phyloP scores from a whole-genome alignment of 2,329 filamentous ascomycete genomes.

The Penicillium sp. region DNA sequence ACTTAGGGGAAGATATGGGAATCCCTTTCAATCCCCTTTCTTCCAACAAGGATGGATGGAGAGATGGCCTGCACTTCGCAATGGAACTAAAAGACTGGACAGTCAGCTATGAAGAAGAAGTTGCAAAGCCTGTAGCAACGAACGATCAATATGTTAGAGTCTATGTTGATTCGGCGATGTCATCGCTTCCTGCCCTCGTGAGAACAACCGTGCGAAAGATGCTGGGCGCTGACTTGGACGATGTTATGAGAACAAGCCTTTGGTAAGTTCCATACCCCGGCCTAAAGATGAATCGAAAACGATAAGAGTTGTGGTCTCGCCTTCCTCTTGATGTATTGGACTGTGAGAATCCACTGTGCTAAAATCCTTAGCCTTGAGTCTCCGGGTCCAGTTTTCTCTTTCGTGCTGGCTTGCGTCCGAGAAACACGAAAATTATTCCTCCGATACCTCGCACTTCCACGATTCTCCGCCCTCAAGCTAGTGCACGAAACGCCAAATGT shows the following conservation, averaged over 20 bases:
- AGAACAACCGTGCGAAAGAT: slow-evolving; percentile 16
- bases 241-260: slow-evolving; percentile 23
- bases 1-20: slow-evolving; percentile 67
- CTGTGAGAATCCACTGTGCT: neutral
- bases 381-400: neutral
- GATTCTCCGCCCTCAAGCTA: slow-evolving; percentile 3
- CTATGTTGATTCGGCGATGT: slow-evolving; percentile 21
- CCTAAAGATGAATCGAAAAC: too few relatives aligned
- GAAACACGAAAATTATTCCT: slow-evolving; percentile 5
- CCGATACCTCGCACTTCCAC: slow-evolving; percentile 12
- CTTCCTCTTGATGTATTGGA: neutral
- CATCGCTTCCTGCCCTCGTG: slow-evolving; percentile 15
- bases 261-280: slow-evolving; percentile 17
- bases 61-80: slow-evolving; percentile 11
- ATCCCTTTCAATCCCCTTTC: slow-evolving; percentile 48
- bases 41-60: slow-evolving; percentile 15
- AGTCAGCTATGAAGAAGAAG: slow-evolving; percentile 14
- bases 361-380: slow-evolving; percentile 9
- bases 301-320: too few relatives aligned
- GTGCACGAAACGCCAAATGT: slow-evolving; percentile 14
- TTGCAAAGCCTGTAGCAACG: slow-evolving; percentile 16
- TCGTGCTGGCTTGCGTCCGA: slow-evolving; percentile 2
- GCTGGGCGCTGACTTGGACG: slow-evolving; percentile 17
- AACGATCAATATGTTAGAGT: slow-evolving; percentile 23
- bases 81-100: slow-evolving; percentile 16